Evolutionary conservation across 2,329 filamentous ascomycete species (phyloP), one percentile per base, ranked within the genome.

Genomic region (Scytalidium sp.): DNA sequence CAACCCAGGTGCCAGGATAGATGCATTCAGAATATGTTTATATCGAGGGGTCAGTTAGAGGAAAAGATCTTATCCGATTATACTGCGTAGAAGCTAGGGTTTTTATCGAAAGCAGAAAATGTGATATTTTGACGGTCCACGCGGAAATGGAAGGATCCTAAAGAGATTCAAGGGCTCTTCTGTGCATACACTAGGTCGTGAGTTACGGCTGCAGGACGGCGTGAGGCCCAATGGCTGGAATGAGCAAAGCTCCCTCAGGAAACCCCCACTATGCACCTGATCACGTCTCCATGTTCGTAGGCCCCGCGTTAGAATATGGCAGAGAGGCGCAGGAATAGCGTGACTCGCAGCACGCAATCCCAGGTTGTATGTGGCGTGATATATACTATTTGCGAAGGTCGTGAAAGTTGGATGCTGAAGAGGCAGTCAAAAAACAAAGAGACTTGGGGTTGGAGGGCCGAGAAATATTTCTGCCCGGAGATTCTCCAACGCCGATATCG

Each of bases 391-490:
- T n/a, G 15, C 5, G 48, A 45, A 36, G 32, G 17, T 9, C 11
- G 13, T 15, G 32, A 36, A 7, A n/a, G 32, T n/a, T 15, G 32
- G 49, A 41, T 23, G 25, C 25, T 25, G 47, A 46, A 29, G n/a
- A 49, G 48, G 45, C 22, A 50, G 43, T 61, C 57, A 45, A 56
- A 51, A 54, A 55, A 41, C 55, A 52, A 50, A 49, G 43, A 48
- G 57, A 58, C 48, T 47, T 53, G 36, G 54, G 59, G 50, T 40
- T 36, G 41, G 27, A 43, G 7, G 40, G 32, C 32, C 32, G 32
- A 36, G 32, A 36, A 36, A 36, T 36, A 36, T 36, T 36, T 36
- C 32, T 36, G 32, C 13, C 15, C 32, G 32, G 32, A 36, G 32
- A 36, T 36, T 9, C 32, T 36, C 32, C 32, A 36, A n/a, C n/a